These are phyloP conservation scores for Glycine latifolia DNA, from an alignment of 306 rosid species.

Conservation along the genomic window DNA sequence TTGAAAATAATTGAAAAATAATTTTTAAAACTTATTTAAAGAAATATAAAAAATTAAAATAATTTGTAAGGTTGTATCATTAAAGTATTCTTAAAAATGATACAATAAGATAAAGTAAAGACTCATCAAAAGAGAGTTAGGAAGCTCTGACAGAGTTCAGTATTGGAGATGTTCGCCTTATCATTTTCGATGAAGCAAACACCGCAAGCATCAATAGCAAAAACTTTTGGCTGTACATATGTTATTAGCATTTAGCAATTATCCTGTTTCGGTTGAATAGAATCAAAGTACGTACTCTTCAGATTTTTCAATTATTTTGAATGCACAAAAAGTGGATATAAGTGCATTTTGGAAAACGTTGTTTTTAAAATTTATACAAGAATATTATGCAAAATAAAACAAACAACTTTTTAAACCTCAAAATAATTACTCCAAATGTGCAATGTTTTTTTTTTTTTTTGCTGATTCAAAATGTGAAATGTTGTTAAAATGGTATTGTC, in stretches of 20 bases:
- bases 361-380: background rate
- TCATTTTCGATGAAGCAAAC: background rate
- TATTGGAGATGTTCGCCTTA: background rate
- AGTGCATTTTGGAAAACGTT: background rate
- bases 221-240: background rate
- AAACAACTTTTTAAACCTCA: background rate
- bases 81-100: background rate
- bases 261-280: background rate
- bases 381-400: background rate
- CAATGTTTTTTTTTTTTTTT: no score
- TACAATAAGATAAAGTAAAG: background rate
- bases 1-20: no score
- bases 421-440: background rate
- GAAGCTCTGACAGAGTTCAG: background rate
- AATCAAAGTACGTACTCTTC: background rate
- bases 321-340: background rate
- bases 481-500: background rate
- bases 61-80: no score
- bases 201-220: background rate
- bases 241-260: constrained; percentile 19
- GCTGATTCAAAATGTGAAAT: background rate
- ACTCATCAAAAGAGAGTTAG: background rate
- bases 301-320: background rate
- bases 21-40: no score
- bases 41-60: no score